These are phyloP conservation scores for Capsella bursapastoris DNA, from an alignment of 345 rosid species.

Conservation along the genomic window DNA sequence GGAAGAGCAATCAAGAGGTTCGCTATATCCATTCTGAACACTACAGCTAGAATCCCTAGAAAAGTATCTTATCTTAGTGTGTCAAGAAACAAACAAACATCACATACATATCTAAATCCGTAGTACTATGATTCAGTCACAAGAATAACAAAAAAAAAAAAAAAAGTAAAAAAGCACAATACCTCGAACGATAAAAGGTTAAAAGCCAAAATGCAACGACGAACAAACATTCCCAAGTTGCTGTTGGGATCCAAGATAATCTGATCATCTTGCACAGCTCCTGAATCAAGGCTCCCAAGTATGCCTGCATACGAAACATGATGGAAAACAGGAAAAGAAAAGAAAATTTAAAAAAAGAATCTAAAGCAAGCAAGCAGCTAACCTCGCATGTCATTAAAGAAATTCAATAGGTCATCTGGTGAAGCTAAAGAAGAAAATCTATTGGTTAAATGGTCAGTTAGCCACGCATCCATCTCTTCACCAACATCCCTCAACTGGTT, in stretches of 20 bases:
- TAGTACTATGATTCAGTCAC: too few species aligned
- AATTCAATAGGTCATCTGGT: slow-evolving; percentile 81
- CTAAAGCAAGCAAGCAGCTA: slow-evolving; percentile 26
- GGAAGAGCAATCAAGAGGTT: slow-evolving; percentile 21
- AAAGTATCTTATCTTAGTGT: slow-evolving; percentile 1
- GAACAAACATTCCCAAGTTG: slow-evolving; percentile 83
- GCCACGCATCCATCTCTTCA: slow-evolving; percentile 65
- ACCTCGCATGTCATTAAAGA: slow-evolving; percentile 88
- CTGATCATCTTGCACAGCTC: slow-evolving; percentile 73
- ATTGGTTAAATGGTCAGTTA: slow-evolving; percentile 67
- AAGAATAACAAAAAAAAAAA: neutral
- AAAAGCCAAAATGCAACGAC: slow-evolving; percentile 87
- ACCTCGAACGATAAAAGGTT: slow-evolving; percentile 87
- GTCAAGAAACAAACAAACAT: neutral
- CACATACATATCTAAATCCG: neutral
- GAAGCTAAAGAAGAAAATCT: slow-evolving; percentile 68
- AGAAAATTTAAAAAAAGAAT: too few species aligned
- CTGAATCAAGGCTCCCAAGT: slow-evolving; percentile 73
- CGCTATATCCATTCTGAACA: slow-evolving; percentile 11
- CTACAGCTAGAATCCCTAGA: slow-evolving; percentile 6
- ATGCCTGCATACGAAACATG: slow-evolving; percentile 54
- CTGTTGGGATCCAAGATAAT: slow-evolving; percentile 84
- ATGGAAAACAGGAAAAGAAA: neutral
- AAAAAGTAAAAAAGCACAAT: slow-evolving; percentile 20
- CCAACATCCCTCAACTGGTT: slow-evolving; percentile 72